phyloP scores from a whole-genome alignment of 306 rosid genomes.

The Mimosa bimucronata region DNA sequence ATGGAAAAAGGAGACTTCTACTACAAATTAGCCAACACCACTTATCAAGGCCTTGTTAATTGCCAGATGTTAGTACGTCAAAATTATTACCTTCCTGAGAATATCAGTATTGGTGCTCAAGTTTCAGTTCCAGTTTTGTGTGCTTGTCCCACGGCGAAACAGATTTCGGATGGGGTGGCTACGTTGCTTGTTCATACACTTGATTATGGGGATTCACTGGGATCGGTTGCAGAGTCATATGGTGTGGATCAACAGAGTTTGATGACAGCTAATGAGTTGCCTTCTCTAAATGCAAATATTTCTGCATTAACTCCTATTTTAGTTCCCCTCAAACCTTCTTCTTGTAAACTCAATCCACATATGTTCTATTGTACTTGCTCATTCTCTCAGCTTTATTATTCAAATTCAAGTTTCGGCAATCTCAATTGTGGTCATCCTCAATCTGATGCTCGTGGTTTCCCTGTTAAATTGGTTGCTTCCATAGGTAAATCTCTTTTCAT shows the following conservation, averaged over 20 bases:
- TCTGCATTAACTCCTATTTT: background rate
- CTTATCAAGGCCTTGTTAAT: conserved; percentile 59
- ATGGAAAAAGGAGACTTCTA: conserved; percentile 33
- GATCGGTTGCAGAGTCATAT: background rate
- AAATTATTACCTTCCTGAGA: conserved; percentile 43
- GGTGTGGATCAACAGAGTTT: background rate
- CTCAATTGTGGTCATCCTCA: conserved; percentile 28
- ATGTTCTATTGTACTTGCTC: conserved; percentile 51
- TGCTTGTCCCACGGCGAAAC: background rate
- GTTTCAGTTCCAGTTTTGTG: conserved; percentile 49
- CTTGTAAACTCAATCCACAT: conserved; percentile 42
- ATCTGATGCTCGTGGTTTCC: conserved; percentile 23
- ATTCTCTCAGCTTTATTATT: background rate
- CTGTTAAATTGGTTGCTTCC: conserved; percentile 41
- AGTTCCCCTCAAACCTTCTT: conserved; percentile 36
- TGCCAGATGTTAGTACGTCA: conserved; percentile 60
- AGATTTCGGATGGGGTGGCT: conserved; percentile 35
- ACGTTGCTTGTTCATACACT: conserved; percentile 40
- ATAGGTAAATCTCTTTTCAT: conserved; percentile 33
- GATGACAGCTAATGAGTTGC: background rate
- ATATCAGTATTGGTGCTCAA: conserved; percentile 40
- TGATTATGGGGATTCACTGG: background rate
- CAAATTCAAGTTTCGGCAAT: conserved; percentile 1
- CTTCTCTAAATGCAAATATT: background rate
- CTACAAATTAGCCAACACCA: conserved; percentile 23